Base-by-base conservation (phyloP, 805 yeast species). In the Wickerhamiella shivajii region DNA sequence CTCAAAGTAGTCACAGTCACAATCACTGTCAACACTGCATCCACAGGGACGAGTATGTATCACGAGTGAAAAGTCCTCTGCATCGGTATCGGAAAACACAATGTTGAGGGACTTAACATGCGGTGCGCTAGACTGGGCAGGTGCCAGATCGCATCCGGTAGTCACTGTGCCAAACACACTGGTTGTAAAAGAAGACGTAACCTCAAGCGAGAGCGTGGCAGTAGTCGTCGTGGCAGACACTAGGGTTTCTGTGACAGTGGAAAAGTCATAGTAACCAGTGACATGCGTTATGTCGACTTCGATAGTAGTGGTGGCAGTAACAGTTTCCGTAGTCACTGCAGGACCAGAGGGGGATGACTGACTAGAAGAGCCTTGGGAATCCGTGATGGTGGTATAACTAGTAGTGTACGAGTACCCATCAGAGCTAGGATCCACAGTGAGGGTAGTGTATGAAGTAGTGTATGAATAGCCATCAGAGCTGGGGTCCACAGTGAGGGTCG, bases 11-110 rank as follows among this genome's bases (percentile, higher is more conserved):
- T 14, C 21, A 21, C 22, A 29, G 14, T 23, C 32, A 18, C 37
- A 34, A 23, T 34, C 37, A 16, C 26, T n/a, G 16, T 28, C 31
- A 7, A 25, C 41, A 6, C 15, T 15, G 18, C 29, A 29, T n/a
- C 34, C 38, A 13, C 27, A 27, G 9, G 39, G 27, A 3, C 32
- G 18, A 9, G 41, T 22, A 15, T 31, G 42, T 10, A 39, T 32
- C n/a, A 36, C 42, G 2, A 45, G 41, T 12, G 44, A 47, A 5
- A 45, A 12, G 10, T 38, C 42, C 3, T 43, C 47, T 3, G 21
- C 27, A 21, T 43, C 48, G n/a, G 42, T 27, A 26, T 43, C 43
- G 8, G 27, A 30, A 25, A 33, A 45, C 11, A 30, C 27, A 27
- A 45, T 43, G 11, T 26, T 19, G 20, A 45, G 37, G 13, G 33